A percentile compares a stretch with the other conserved stretches of the same genome.
Evolutionary conservation across 768 basidiomycete genomes (phyloP).

Genomic region (Tephrocybe rancida): DNA sequence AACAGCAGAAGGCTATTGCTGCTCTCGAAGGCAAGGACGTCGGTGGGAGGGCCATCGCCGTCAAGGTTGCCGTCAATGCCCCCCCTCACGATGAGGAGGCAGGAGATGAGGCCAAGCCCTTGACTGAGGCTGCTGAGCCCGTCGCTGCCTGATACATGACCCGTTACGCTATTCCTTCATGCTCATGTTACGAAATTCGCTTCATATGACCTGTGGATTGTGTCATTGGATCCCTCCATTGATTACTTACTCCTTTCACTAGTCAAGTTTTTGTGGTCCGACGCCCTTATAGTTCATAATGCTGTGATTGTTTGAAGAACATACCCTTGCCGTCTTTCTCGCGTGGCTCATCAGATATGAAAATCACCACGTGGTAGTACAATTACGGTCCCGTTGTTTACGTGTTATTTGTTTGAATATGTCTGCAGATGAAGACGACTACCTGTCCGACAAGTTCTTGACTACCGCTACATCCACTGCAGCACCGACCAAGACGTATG

Average conservation of each 20-base stretch:
- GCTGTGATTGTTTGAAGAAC: slow-evolving; percentile 23
- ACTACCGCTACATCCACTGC: slow-evolving; percentile 37
- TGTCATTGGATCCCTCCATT: slow-evolving; percentile 14
- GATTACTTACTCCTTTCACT: slow-evolving; percentile 20
- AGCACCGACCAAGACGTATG: slow-evolving; percentile 61
- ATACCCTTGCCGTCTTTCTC: slow-evolving; percentile 1
- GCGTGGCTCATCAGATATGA: neutral
- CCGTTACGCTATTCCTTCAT: slow-evolving; percentile 22
- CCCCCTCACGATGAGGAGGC: slow-evolving; percentile 59
- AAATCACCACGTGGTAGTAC: neutral
- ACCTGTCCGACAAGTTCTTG: slow-evolving; percentile 88
- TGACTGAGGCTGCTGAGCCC: slow-evolving; percentile 27
- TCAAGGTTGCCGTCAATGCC: slow-evolving; percentile 95
- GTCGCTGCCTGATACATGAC: slow-evolving; percentile 27
- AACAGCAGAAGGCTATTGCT: slow-evolving; percentile 91
- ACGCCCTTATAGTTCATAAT: slow-evolving; percentile 43
- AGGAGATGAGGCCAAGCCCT: slow-evolving; percentile 29
- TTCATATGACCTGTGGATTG: slow-evolving; percentile 27
- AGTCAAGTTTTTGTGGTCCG: slow-evolving; percentile 45
- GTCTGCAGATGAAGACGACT: slow-evolving; percentile 75
- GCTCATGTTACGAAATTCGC: slow-evolving; percentile 37
- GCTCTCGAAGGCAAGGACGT: slow-evolving; percentile 88
- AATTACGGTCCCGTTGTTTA: slow-evolving; percentile 11
- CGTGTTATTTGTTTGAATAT: slow-evolving; percentile 36
- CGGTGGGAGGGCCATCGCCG: slow-evolving; percentile 81